These are phyloP conservation scores for Begonia fuchsioides DNA, from an alignment of 306 rosid genomes.

Conservation along the genomic window DNA sequence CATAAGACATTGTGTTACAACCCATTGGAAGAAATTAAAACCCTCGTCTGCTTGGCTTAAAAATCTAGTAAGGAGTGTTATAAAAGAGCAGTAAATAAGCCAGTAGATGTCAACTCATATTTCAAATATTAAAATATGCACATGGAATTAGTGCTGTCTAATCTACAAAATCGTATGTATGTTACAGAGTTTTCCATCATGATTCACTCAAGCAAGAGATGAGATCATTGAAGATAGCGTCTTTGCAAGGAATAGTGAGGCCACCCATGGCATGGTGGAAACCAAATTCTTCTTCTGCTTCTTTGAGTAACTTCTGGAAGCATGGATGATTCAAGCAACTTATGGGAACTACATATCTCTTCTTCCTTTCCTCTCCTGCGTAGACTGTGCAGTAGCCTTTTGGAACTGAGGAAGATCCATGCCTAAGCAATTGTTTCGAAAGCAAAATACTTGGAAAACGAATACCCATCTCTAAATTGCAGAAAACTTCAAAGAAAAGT, in stretches of 20 bases:
- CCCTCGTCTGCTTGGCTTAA: too few species aligned
- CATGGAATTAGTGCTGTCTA: too few species aligned
- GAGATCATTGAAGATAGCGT: not conserved
- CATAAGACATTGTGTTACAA: not conserved
- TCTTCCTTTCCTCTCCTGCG: conserved; percentile 12
- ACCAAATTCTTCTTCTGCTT: conserved; percentile 18
- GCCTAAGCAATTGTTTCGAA: not conserved
- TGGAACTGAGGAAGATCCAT: too few species aligned
- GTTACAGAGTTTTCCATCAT: not conserved
- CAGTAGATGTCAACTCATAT: too few species aligned
- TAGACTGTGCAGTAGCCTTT: conserved; percentile 3
- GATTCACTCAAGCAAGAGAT: not conserved
- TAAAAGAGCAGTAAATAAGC: too few species aligned
- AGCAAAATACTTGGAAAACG: conserved; percentile 5
- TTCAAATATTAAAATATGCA: too few species aligned
- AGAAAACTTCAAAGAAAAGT: not conserved
- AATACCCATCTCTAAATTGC: too few species aligned
- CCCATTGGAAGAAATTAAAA: not conserved
- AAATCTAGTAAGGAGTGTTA: too few species aligned
- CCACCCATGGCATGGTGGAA: conserved; percentile 18
- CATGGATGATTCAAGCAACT: conserved; percentile 19
- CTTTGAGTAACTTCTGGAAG: conserved; percentile 11
- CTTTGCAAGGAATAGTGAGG: conserved; percentile 16
- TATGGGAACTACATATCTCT: conserved; percentile 13
- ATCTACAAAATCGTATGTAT: too few species aligned